Base-by-base conservation (phyloP, 257 asterid species). In the Solanum chilense region DNA sequence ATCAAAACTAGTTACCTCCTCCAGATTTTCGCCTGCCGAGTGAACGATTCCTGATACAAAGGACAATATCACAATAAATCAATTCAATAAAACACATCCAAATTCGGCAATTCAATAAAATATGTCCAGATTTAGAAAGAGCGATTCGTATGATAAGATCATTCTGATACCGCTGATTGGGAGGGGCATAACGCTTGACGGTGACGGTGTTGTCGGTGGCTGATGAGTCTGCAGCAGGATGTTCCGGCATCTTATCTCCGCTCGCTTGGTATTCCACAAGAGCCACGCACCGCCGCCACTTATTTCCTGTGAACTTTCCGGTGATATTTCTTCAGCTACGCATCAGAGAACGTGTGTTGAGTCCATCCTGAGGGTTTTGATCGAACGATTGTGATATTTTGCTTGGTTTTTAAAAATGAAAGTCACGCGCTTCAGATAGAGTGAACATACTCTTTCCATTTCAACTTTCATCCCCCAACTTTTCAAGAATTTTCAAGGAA, bases 21-120 rank as follows among this genome's bases (percentile, higher is more conserved):
- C 98, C 99, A 89, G 98, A 95, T 91, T 95, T 96, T 87, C 98
- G 99, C 92, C 99, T 92, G 69, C 98, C 97, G 58, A 92, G 93
- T 27, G 95, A 89, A 62, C 98, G 98, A 83, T 93, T 94, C 95
- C 99, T 95, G 97, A 89, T 90, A n/a, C 41, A 60, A 87, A 80
- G 56, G 66, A 87, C 73, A 90, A 73, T 85, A 85, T 58, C 84
- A 39, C 84, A 81, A n/a, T 62, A 80, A 29, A 77, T 84, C 6
- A 89, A 29, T 82, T 56, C 87, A 85, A 81, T 60, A 64, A 49
- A n/a, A 70, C 45, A 75, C 85, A 84, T 82, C 82, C 52, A n/a
- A 49, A 87, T 82, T 68, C 45, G 58, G 25, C n/a, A 86, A 47
- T 37, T 27, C 58, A 45, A 20, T 44, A 23, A 85, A 45, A 3